These are phyloP conservation scores for Umbelopsis ramanniana DNA, from an alignment of 192 early-diverging fungal genomes.

Conservation along the genomic window DNA sequence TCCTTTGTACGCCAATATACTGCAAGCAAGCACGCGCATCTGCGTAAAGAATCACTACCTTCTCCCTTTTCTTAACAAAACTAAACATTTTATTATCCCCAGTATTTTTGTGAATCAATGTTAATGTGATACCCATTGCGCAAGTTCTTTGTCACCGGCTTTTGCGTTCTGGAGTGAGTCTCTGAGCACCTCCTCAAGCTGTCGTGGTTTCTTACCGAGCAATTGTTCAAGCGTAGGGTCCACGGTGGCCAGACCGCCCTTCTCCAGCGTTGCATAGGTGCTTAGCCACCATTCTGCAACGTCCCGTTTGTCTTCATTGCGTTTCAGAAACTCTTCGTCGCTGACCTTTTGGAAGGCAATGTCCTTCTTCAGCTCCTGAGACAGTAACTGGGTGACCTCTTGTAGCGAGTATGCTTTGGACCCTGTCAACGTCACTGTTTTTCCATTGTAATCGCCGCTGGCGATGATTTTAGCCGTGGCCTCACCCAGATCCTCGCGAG, in stretches of 20 bases:
- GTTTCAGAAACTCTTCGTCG: background rate
- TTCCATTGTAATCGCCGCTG: background rate
- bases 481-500: constrained; percentile 9
- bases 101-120: background rate
- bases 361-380: background rate
- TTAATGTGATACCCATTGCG: background rate
- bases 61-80: background rate
- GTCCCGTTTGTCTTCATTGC: background rate
- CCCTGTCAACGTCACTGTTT: background rate
- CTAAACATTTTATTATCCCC: constrained; percentile 5
- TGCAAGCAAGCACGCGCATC: background rate
- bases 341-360: background rate
- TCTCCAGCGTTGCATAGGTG: background rate
- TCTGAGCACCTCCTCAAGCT: background rate
- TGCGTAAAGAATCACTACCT: background rate
- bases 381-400: background rate
- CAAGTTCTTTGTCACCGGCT: background rate
- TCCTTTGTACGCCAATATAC: background rate
- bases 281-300: constrained; percentile 2
- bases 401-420: background rate
- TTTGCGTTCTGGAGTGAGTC: background rate
- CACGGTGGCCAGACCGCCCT: background rate
- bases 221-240: constrained; percentile 10
- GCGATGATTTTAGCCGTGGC: constrained; percentile 16
- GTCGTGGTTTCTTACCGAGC: background rate